phyloP scores from a whole-genome alignment of 225 moss, liverwort and hornwort genomes.

The Pseudisothecium myosuroides region DNA sequence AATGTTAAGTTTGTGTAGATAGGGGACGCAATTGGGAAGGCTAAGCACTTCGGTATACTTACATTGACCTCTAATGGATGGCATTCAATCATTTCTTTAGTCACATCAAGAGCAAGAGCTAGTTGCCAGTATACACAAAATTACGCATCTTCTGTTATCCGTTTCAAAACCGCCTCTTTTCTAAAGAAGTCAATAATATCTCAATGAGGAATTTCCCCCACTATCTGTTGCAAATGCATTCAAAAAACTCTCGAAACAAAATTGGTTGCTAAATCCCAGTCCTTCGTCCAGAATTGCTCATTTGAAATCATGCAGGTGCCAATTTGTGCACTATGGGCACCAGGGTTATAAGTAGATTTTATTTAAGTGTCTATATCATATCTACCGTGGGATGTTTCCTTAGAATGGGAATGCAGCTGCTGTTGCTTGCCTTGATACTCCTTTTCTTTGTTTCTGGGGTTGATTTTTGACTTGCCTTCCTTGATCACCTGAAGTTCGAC shows the following conservation, averaged over 20 bases:
- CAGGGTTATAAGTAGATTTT: neutral
- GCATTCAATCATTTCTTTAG: neutral
- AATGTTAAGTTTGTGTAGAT: neutral
- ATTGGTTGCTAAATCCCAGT: neutral
- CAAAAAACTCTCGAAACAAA: neutral
- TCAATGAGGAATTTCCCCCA: neutral
- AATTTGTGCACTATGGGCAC: neutral
- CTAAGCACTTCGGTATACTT: neutral
- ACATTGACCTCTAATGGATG: neutral
- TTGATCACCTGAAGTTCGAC: slow-evolving; percentile 50
- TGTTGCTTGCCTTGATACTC: neutral
- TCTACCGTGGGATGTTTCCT: neutral
- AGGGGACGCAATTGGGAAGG: neutral
- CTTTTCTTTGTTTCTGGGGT: neutral
- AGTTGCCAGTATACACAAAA: neutral
- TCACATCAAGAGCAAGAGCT: neutral
- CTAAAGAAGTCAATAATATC: neutral
- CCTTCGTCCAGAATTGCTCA: neutral
- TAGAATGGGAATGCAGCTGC: neutral
- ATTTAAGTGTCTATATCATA: neutral
- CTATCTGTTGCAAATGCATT: neutral
- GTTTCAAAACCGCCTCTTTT: neutral
- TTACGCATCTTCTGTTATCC: neutral
- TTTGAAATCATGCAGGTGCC: neutral
- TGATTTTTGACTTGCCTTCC: neutral